Evolutionary conservation across 106 monocot species (phyloP), one percentile per base, ranked within the genome.

Genomic region (Allium sativum): DNA sequence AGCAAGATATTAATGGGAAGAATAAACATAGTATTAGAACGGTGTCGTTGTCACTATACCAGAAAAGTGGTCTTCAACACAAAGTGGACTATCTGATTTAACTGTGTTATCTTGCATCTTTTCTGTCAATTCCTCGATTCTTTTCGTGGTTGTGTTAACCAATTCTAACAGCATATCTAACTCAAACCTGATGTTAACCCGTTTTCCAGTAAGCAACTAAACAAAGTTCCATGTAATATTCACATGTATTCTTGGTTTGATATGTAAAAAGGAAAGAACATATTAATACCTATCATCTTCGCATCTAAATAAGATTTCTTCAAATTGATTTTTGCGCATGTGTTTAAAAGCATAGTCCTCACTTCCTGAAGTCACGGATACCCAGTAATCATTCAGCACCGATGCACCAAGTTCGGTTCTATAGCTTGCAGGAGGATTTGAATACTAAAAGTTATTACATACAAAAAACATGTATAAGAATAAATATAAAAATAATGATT

Each of bases 331-430:
- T 67, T 92, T 98, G 7, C 96, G 79, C 96, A 92, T 92, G 75
- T 98, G 91, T 71, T 98, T 98, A 58, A 98, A 92, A 51, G 96
- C 91, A 75, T 88, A 98, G 76, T 98, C 96, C 58, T 98, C 96
- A 57, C 92, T 98, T 44, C 96, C 96, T 13, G 88, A 88, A 52
- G 96, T 92, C 66, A 91, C 92, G 51, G 96, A 98, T 42, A 92
- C 96, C 92, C 96, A 98, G 8, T 66, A 12, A 80, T 98, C 96
- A 79, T 98, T 98, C 46, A 98, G 65, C 40, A 98, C 82, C 8
- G 81, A 65, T 16, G 70, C 61, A 14, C 82, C 96, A 74, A 82
- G 82, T 7, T 82, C 74, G 8, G 96, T 98, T 65, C 91, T 82
- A 55, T 83, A 74, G 76, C 88, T 88, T 61, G 87, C 73, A 75